Evolutionary conservation across 805 yeast species (phyloP).

Genomic region (Jamesozyma spencerorum): DNA sequence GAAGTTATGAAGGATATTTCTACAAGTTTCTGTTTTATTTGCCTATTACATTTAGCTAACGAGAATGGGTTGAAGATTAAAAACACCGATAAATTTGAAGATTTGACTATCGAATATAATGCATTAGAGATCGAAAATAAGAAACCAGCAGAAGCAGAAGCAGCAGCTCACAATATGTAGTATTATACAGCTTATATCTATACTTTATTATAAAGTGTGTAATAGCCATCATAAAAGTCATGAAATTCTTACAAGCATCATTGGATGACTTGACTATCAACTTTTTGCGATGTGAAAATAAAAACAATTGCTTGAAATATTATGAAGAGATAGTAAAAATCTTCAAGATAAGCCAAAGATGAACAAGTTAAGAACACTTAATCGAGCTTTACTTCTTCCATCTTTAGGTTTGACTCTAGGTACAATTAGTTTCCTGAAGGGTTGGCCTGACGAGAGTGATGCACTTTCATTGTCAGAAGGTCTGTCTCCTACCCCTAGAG

Average conservation of each 20-base stretch:
- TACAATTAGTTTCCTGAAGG: slow-evolving; percentile 19
- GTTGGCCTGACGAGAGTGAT: slow-evolving; percentile 27
- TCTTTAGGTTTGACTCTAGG: slow-evolving; percentile 26
- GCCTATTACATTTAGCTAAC: slow-evolving; percentile 76
- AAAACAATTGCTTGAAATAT: too few species aligned
- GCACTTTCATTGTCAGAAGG: slow-evolving; percentile 11
- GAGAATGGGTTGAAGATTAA: slow-evolving; percentile 63
- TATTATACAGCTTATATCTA: too few species aligned
- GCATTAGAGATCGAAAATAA: not conserved
- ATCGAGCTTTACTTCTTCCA: slow-evolving; percentile 22
- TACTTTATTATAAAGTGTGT: not conserved
- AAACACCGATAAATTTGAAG: slow-evolving; percentile 34
- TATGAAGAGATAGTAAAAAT: too few species aligned
- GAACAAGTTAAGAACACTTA: slow-evolving; percentile 3
- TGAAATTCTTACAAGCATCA: too few species aligned
- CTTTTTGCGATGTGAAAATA: too few species aligned
- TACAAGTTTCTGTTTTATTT: slow-evolving; percentile 78
- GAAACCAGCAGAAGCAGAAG: too few species aligned
- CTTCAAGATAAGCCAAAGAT: not conserved
- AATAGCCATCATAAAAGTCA: too few species aligned
- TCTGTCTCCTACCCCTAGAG: too few species aligned
- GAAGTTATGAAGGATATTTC: slow-evolving; percentile 59
- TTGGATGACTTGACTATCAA: too few species aligned
- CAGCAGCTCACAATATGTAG: too few species aligned
- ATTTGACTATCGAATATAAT: slow-evolving; percentile 15